Evolutionary conservation across 768 basidiomycete genomes (phyloP).

Genomic region (Cystofilobasidium ferigula): DNA sequence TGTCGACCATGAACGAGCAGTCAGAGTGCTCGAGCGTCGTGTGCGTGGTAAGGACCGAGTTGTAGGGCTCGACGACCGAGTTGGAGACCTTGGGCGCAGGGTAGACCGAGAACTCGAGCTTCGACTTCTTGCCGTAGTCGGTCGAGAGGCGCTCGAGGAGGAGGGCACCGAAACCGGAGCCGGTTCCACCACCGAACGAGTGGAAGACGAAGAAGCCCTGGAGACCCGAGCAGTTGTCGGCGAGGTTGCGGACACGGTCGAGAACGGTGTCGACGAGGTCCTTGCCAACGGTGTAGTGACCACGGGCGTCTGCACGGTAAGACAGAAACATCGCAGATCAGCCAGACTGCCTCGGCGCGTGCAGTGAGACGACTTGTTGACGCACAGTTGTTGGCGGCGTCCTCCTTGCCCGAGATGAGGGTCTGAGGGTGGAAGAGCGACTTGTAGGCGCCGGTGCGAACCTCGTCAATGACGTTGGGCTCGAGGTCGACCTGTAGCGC

Average conservation of each 20-base stretch:
- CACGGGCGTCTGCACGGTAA: conserved; percentile 67
- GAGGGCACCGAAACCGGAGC: conserved; percentile 96
- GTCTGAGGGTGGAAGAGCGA: conserved; percentile 98
- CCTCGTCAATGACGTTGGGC: conserved; percentile 95
- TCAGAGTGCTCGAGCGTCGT: conserved; percentile 99
- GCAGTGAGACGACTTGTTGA: conserved; percentile 26
- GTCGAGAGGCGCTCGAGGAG: conserved; percentile 91
- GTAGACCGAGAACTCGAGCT: conserved; percentile 96
- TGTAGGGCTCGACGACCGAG: conserved; percentile 98
- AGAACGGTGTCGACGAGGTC: conserved; percentile 93
- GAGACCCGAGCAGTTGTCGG: conserved; percentile 94
- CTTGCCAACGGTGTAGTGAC: conserved; percentile 98
- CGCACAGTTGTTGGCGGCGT: conserved; percentile 98
- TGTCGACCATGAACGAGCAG: conserved; percentile 99
- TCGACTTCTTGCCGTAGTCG: conserved; percentile 99
- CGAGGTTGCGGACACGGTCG: conserved; percentile 91
- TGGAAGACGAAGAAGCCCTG: conserved; percentile 99
- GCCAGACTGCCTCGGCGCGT: no score
- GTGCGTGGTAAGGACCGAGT: conserved; percentile 88
- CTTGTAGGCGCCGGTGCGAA: conserved; percentile 87
- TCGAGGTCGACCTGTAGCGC: conserved; percentile 45
- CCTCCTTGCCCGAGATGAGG: conserved; percentile 95
- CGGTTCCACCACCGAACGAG: conserved; percentile 98
- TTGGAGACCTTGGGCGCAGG: conserved; percentile 87
- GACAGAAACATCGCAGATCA: no score